phyloP scores from a whole-genome alignment of 78 protist genomes.

The Isochrysis galbana region DNA sequence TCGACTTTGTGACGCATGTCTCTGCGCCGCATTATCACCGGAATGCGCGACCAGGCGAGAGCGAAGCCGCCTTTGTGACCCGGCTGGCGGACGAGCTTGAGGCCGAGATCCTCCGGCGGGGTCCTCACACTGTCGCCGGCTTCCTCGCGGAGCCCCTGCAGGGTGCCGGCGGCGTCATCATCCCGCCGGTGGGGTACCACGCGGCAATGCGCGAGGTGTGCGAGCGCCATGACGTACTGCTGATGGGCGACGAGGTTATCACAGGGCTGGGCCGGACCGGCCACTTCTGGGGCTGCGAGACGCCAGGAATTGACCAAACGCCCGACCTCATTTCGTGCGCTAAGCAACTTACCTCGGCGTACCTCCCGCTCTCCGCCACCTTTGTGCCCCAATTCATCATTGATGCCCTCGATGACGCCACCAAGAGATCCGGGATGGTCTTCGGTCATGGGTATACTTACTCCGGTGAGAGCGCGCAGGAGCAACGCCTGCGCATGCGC shows the following conservation, averaged over 20 bases:
- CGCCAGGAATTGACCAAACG: no score
- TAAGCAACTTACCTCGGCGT: not conserved
- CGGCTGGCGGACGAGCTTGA: not conserved
- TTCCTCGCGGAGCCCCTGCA: conserved; percentile 97
- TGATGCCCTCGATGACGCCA: not conserved
- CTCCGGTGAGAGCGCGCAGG: no score
- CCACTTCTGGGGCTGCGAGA: not conserved
- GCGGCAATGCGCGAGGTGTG: conserved; percentile 64
- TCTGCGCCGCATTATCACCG: not conserved
- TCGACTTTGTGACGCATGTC: not conserved
- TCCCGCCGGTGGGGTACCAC: conserved; percentile 74
- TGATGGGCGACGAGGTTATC: conserved; percentile 86
- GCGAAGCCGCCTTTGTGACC: not conserved
- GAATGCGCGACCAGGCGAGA: not conserved
- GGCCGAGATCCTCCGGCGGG: not conserved
- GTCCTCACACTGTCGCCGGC: conserved; percentile 43
- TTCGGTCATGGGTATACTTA: not conserved
- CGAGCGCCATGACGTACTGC: conserved; percentile 85
- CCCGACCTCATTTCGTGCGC: not conserved
- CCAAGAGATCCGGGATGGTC: not conserved
- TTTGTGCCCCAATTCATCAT: not conserved
- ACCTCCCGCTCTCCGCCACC: not conserved
- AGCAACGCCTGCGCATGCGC: no score
- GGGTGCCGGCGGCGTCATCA: conserved; percentile 83
- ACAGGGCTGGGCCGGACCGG: not conserved